Evolutionary conservation across 768 basidiomycete genomes (phyloP), one percentile per base, ranked within the genome.

Genomic region (Lactarius akahatsu): DNA sequence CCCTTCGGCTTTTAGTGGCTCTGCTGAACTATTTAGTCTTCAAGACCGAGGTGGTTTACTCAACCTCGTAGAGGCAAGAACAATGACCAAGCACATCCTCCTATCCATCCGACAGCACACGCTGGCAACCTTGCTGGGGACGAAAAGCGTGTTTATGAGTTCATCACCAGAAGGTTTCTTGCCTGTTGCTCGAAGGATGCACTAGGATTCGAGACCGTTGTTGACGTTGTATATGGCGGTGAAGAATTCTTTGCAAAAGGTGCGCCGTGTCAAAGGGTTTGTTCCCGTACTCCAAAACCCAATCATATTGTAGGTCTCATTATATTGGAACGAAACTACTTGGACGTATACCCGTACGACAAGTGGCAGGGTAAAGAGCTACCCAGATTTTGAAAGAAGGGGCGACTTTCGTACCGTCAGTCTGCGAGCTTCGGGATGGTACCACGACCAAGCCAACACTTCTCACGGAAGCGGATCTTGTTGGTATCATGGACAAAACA

Each of bases 401-500:
- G 45, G 89, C 96, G 73, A 81, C 83, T 64, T 98, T 98, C 76
- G 81, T 87, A 67, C 97, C 97, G 2, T 84, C 88, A 0, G 80
- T 88, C 26, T 93, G 92, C 74, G 92, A 95, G 72, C 78, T 97
- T 57, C 83, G 85, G 61, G 88, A 96, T 54, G 96, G 97, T 1
- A 79, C 84, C 71, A 99, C 97, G 1, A 82, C 88, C 0, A 83
- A 84, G 30, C 97, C 97, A 3, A 85, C 79, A 56, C 80, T 92
- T 26, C 81, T 99, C 58, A 99, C 97, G 0, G 97, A 99, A 76
- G 97, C 97, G 6, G 97, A 99, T 73, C 82, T 99, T 41, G 97
- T 99, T 65, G 84, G 87, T 0, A 80, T 98, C 40, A 99, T 99
- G 97, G 97, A 99, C 76, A 96, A 97, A 80, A 98, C n/a, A 99